These are phyloP conservation scores for Ogataea allantospora DNA, from an alignment of 805 yeast species.

Conservation along the genomic window DNA sequence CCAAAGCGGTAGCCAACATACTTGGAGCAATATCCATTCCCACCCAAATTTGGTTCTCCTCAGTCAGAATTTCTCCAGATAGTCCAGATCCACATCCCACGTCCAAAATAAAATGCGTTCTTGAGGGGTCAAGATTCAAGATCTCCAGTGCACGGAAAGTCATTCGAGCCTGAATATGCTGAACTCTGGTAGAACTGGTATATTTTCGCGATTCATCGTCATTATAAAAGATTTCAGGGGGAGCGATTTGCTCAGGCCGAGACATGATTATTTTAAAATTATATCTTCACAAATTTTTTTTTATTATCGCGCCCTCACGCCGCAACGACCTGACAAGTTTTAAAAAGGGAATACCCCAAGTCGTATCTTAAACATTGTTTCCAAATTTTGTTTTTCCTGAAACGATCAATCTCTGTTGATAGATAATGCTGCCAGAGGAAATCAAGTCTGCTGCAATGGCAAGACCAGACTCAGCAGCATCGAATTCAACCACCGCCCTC, in stretches of 20 bases:
- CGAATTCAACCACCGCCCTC: constrained; percentile 7
- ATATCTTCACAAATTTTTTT: constrained; percentile 1
- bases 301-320: constrained; percentile 2
- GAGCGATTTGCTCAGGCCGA: constrained; percentile 94
- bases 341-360: neutral
- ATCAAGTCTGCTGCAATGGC: constrained; percentile 2
- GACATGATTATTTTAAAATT: constrained; percentile 54
- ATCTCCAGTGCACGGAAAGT: constrained; percentile 89
- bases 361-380: neutral
- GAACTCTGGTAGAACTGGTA: constrained; percentile 92
- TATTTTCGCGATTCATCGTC: constrained; percentile 87
- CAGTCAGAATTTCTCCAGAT: constrained; percentile 88
- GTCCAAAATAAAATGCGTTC: constrained; percentile 73
- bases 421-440: constrained; percentile 2
- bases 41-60: constrained; percentile 92
- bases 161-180: constrained; percentile 98
- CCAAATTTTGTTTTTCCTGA: neutral
- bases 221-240: constrained; percentile 93
- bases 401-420: too few relatives aligned
- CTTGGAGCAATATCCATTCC: constrained; percentile 97
- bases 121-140: constrained; percentile 64
- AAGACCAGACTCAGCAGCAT: constrained; percentile 11
- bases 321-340: neutral
- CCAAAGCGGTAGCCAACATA: constrained; percentile 93
- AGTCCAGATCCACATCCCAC: constrained; percentile 97